Evolutionary conservation across 768 basidiomycete genomes (phyloP), one percentile per base, ranked within the genome.

Genomic region (Suillus sp.): DNA sequence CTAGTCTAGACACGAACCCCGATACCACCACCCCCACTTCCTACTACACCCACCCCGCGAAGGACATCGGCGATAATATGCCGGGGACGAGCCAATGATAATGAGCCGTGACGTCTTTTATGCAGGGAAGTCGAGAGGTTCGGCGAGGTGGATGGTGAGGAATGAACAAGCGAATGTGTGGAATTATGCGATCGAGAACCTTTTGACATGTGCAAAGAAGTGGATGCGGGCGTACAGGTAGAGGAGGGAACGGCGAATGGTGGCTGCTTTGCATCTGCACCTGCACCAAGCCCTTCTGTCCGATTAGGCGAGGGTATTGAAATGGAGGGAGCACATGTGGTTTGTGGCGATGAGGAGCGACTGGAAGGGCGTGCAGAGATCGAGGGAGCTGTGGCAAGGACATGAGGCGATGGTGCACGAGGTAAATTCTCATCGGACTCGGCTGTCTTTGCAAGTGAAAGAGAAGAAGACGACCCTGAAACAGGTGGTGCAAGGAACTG

Each of bases 21-120:
- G 50, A 64, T 20, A 8, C 64, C 61, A 34, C 40, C 16, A 22
- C 32, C 8, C 30, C 64, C 65, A 7, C 63, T 62, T 43, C 66
- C 65, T 18, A 81, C 78, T 35, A 76, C 75, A 38, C 76, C 75
- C 3, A 84, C 81, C 1, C 83, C 80, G 56, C 78, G 81, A 35
- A 84, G 63, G 32, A 81, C 74, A 61, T 81, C 80, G 2, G 72
- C 74, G 25, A 75, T 60, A 20, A 75, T 47, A 48, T 74, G 68
- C n/a, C 67, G 65, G 7, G 74, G 56, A 20, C 32, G 63, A 27
- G 67, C 51, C 2, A 65, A 60, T 7, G 66, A 61, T 50, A 70
- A 64, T 4, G 69, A 60, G 18, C 37, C 51, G 27, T 58, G 60
- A 37, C 32, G 42, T 50, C 62, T 70, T 45, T 66, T 73, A 22